Percentiles rank a stretch among this genome's conserved stretches.
Evolutionary conservation across 2,329 filamentous ascomycete species (phyloP).

Genomic region (Pseudogymnoascus sp.): DNA sequence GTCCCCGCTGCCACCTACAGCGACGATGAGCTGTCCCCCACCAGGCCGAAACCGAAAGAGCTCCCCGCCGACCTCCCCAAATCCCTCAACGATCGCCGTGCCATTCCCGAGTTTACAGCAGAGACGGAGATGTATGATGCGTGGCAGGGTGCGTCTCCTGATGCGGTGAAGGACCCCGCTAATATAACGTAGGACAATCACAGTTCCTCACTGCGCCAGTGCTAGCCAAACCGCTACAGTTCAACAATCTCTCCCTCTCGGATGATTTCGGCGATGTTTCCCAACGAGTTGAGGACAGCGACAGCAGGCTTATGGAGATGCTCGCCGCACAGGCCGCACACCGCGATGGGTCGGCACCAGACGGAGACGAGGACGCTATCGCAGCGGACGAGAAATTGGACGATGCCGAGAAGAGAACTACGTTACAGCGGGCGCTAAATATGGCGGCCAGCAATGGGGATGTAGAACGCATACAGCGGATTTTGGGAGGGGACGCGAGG

Average conservation of each 20-base stretch:
- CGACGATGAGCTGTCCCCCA: constrained; percentile 36
- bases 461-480: constrained; percentile 67
- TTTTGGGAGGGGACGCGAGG: constrained; percentile 68
- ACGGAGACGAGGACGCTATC: constrained; percentile 69
- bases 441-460: constrained; percentile 98
- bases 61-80: constrained; percentile 83
- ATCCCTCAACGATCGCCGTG: constrained; percentile 80
- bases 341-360: constrained; percentile 62
- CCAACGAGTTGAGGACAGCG: constrained; percentile 54
- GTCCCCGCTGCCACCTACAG: constrained; percentile 46
- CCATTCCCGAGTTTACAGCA: constrained; percentile 55
- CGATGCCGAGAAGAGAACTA: constrained; percentile 68
- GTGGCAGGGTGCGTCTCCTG: constrained; percentile 68
- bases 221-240: constrained; percentile 74
- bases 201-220: constrained; percentile 88
- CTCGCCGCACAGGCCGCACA: constrained; percentile 88
- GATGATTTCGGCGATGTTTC: constrained; percentile 62
- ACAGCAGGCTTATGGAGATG: constrained; percentile 89
- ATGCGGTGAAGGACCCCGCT: constrained; percentile 15
- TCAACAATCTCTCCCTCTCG: constrained; percentile 66
- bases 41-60: constrained; percentile 34
- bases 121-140: constrained; percentile 99
- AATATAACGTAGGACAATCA: constrained; percentile 64
- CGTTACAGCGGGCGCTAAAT: constrained; percentile 80
- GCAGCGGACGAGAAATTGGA: constrained; percentile 67